Base-by-base conservation (phyloP, 2,329 filamentous ascomycete species). In the Monilinia fructicola region DNA sequence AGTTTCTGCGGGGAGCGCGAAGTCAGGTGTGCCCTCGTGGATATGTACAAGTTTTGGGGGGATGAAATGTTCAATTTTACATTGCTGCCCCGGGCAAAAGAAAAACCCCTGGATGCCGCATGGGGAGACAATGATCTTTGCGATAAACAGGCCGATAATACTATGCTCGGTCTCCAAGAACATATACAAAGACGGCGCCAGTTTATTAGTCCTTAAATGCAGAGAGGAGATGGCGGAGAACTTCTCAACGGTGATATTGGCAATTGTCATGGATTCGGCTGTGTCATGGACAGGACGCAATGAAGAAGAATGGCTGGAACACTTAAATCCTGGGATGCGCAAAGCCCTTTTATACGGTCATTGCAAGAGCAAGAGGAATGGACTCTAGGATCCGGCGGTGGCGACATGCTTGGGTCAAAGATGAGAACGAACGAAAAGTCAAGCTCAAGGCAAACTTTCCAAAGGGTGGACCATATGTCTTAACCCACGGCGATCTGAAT, bases 271-370 rank as follows among this genome's bases (percentile, higher is more conserved):
- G 21, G 42, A 26, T 3, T 2, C 16, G 18, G 26, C 9, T 60
- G 58, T 50, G 3, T 60, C 14, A 18, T n/a, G 48, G 3, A 60
- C 58, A 60, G 58, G 26, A 23, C 58, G 58, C 28, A 60, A 38
- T 48, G 58, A 50, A 50, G 58, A 60, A 21, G 58, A 60, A 50
- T 60, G 58, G 58, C 31, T 60, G 18, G 58, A 60, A 50, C 48
- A 50, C 21, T 48, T 60, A 23, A 50, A 26, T 48, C 58, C 58
- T 18, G 42, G 5, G 12, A 2, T 60, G 2, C 58, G 58, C 14
- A 60, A 50, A 60, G 1, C 2, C 1, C 3, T 35, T 60, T 35
- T 60, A n/a, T 7, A 0, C 0, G 9, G 1, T 3, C 0, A 0
- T n/a, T 60, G 56, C 40, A 0, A 0, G 1, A 2, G 1, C 0